Evolutionary conservation across 805 yeast genomes (phyloP), one percentile per base, ranked within the genome.

Genomic region (Ogataea siamensis): DNA sequence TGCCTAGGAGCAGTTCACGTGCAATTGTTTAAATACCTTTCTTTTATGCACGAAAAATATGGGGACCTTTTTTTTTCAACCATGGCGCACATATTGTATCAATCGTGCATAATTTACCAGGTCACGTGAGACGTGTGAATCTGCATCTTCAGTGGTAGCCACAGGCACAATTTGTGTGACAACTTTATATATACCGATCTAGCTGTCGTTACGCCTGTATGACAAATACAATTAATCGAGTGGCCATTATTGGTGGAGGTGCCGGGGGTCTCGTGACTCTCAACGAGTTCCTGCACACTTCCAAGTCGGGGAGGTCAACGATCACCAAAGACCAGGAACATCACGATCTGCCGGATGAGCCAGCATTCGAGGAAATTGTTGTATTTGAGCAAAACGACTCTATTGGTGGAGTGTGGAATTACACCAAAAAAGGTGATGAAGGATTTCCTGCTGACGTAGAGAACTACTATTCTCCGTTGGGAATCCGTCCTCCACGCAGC

Each of bases 401-500:
- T 10, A 49, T 65, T 12, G 73, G 73, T 13, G 74, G 73, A 5
- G 59, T 66, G 19, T 69, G 74, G 73, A 37, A 62, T 7, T 47
- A 37, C 35, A 22, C 40, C 26, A 17, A 39, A 28, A 34, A 39
- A 28, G 23, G 48, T 10, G 51, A 58, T 37, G 50, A 54, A 3
- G 43, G 53, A 19, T 42, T 42, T 15, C 51, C 59, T 26, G 18
- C 42, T 22, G 25, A 28, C 7, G 42, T 43, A 3, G 45, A 43
- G 13, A 30, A 44, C 7, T 41, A 35, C 12, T 32, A 32, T 25
- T 28, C 28, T 10, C 55, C 57, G 11, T 31, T 34, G 18, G 18
- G 23, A 6, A 36, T 48, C 12, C 33, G 49, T 28, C 43, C 53
- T 2, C 36, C 26, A 16, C 31, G 22, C 23, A 31, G n/a, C 37